Conservation (phyloP, 352 stramenopile genomes). For the Phytophthora sp. region DNA sequence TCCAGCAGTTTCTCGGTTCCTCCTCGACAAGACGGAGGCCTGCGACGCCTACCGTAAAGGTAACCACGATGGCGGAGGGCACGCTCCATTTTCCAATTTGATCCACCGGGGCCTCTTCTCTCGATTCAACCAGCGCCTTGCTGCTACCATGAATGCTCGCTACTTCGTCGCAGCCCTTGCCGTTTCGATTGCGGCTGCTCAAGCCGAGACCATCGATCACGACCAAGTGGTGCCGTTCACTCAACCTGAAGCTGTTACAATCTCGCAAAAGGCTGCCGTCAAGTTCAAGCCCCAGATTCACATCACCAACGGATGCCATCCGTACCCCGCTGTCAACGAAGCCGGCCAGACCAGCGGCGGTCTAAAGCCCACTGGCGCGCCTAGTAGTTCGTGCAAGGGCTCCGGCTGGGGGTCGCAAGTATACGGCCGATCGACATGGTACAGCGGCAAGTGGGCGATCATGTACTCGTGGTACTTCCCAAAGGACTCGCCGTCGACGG, state of each 20-base stretch:
- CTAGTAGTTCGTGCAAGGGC: conserved; percentile 31
- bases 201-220: conserved; percentile 9
- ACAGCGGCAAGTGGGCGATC: conserved; percentile 31
- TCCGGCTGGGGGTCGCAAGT: conserved; percentile 31
- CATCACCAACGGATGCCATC: conserved; percentile 39
- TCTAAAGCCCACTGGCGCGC: conserved; percentile 33
- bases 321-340: conserved; percentile 40
- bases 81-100: conserved; percentile 1
- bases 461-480: conserved; percentile 57
- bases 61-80: conserved; percentile 3
- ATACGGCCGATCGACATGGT: conserved; percentile 26
- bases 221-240: conserved; percentile 9
- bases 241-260: conserved; percentile 10
- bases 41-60: background rate
- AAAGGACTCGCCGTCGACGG: conserved; percentile 42
- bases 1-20: conserved; percentile 4
- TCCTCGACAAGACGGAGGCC: background rate
- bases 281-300: conserved; percentile 32
- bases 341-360: conserved; percentile 35
- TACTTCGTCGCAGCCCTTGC: background rate
- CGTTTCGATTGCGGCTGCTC: background rate
- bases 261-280: conserved; percentile 12
- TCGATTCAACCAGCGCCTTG: background rate
- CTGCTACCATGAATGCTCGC: too few species aligned
- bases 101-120: background rate